A percentile compares a stretch with the other conserved stretches of the same genome.
phyloP scores from a whole-genome alignment of 331 rosid species.

The Quercus lobata region DNA sequence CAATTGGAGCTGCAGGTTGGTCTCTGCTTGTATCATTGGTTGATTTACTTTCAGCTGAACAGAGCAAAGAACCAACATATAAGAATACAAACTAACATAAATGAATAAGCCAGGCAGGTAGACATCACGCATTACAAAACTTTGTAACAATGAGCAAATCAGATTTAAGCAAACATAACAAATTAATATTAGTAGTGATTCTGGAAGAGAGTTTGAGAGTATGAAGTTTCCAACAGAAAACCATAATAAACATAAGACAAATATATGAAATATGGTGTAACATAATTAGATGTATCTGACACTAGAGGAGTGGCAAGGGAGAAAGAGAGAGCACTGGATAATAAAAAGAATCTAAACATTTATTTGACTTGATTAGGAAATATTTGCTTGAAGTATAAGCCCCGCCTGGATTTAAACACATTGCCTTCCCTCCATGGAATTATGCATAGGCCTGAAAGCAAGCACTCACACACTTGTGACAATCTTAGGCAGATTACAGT shows the following conservation, averaged over 20 bases:
- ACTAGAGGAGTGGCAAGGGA: not conserved
- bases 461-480: not conserved
- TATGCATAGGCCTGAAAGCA: slow-evolving; percentile 9
- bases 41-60: slow-evolving; percentile 62
- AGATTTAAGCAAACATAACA: not conserved
- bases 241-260: not conserved
- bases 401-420: not conserved
- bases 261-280: not conserved
- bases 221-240: not conserved
- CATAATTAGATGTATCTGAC: not conserved
- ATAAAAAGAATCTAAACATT: not conserved
- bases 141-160: not conserved
- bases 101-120: not conserved
- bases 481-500: not conserved
- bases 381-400: not conserved
- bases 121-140: not conserved
- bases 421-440: not conserved
- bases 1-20: slow-evolving; percentile 62
- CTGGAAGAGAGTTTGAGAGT: not conserved
- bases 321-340: not conserved
- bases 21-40: slow-evolving; percentile 69
- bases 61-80: slow-evolving; percentile 12
- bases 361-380: not conserved
- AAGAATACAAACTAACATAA: not conserved
- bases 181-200: not conserved